These are phyloP conservation scores for Trametes coccinea DNA, from an alignment of 768 basidiomycete genomes.

Conservation along the genomic window DNA sequence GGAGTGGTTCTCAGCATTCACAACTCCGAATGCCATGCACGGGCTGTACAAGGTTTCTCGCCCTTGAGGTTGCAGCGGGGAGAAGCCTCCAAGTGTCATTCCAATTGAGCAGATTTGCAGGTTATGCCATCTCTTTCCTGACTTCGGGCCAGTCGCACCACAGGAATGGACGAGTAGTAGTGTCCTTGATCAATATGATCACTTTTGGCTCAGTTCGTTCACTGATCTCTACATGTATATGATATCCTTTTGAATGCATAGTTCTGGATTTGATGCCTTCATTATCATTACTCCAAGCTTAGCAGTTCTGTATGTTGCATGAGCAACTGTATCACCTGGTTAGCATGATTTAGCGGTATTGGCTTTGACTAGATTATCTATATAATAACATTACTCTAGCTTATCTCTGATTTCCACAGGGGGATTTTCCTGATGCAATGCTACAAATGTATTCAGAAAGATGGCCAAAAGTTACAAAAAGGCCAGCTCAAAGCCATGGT, in stretches of 20 bases:
- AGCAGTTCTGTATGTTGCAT: too few species aligned
- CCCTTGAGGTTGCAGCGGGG: background rate
- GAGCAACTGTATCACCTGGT: too few species aligned
- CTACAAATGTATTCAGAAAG: too few species aligned
- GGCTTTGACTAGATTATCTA: too few species aligned
- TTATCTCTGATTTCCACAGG: too few species aligned
- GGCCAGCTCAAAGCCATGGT: too few species aligned
- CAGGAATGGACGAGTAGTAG: conserved; percentile 35
- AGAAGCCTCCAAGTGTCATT: conserved; percentile 28
- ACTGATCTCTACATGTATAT: conserved; percentile 33
- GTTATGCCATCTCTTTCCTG: conserved; percentile 36
- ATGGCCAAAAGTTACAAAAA: too few species aligned
- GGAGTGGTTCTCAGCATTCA: conserved; percentile 33
- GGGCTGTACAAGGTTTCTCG: conserved; percentile 32
- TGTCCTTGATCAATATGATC: conserved; percentile 32
- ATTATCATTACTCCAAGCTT: too few species aligned
- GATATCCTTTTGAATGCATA: background rate
- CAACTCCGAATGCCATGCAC: conserved; percentile 23
- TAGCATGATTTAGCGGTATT: too few species aligned
- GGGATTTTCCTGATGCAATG: too few species aligned
- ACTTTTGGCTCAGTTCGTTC: conserved; percentile 36
- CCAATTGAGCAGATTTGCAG: conserved; percentile 26
- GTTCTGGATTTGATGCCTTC: too few species aligned
- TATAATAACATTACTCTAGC: too few species aligned
- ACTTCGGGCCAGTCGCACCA: conserved; percentile 33